Conservation (phyloP, 495 filamentous ascomycete species). For the Aspergillus affinis region DNA sequence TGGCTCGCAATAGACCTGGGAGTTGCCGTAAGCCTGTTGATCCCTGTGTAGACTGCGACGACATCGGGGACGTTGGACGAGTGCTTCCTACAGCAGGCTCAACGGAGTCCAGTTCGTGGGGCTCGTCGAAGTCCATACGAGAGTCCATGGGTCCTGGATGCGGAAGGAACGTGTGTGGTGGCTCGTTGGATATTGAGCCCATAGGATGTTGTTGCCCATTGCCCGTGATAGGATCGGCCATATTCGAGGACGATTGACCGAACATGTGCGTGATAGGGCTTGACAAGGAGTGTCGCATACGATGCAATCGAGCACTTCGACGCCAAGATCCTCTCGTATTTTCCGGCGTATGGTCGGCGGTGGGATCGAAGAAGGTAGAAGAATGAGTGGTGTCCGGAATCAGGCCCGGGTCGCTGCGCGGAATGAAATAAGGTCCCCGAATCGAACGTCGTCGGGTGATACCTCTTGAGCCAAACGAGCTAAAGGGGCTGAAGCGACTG, state of each 20-base stretch:
- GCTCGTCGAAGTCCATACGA: conserved; percentile 40
- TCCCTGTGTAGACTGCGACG: conserved; percentile 28
- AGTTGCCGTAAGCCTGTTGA: conserved; percentile 37
- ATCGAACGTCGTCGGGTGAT: conserved; percentile 40
- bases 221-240: conserved; percentile 16
- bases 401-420: conserved; percentile 33
- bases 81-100: conserved; percentile 31
- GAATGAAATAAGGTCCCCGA: conserved; percentile 40
- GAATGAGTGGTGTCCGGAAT: conserved; percentile 26
- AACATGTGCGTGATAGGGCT: conserved; percentile 49
- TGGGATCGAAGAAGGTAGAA: conserved; percentile 25
- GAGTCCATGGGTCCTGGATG: conserved; percentile 43
- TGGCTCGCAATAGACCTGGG: conserved; percentile 45
- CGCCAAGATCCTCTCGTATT: conserved; percentile 42
- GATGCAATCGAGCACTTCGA: conserved; percentile 43
- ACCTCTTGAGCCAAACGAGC: conserved; percentile 39
- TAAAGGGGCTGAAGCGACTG: conserved; percentile 46
- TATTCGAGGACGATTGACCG: conserved; percentile 32
- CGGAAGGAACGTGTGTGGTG: conserved; percentile 29
- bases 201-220: conserved; percentile 23
- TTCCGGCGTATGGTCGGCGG: conserved; percentile 28
- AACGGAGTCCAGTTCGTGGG: conserved; percentile 46
- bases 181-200: conserved; percentile 21
- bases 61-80: conserved; percentile 25
- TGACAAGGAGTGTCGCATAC: conserved; percentile 45